Conservation (phyloP, 805 yeast species). For the Candida ulmi region DNA sequence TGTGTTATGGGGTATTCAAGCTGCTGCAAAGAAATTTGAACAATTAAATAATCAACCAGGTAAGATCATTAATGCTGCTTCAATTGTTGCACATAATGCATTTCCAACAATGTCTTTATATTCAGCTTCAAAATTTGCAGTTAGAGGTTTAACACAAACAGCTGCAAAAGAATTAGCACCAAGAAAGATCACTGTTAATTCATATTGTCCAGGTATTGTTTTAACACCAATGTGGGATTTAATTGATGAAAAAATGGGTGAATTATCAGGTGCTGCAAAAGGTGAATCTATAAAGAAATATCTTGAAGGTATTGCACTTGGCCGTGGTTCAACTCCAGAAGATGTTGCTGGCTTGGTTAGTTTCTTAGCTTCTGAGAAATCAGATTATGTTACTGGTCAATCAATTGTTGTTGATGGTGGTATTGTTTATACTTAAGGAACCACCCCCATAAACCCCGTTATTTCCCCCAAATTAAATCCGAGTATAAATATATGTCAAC, state of each 20-base stretch:
- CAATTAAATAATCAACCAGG: slow-evolving; percentile 25
- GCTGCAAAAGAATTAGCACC: slow-evolving; percentile 34
- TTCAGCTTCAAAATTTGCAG: slow-evolving; percentile 32
- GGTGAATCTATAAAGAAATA: slow-evolving; percentile 23
- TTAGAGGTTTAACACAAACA: slow-evolving; percentile 30
- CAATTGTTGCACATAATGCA: slow-evolving; percentile 30
- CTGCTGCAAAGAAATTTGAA: slow-evolving; percentile 25
- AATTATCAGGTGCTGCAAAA: slow-evolving; percentile 20
- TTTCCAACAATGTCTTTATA: slow-evolving; percentile 28
- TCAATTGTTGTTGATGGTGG: slow-evolving; percentile 34
- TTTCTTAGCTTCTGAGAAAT: slow-evolving; percentile 30
- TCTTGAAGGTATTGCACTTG: slow-evolving; percentile 26
- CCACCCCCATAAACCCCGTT: no score
- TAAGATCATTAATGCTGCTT: slow-evolving; percentile 33
- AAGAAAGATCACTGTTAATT: slow-evolving; percentile 32
- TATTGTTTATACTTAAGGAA: slow-evolving; percentile 15
- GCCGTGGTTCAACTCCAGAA: slow-evolving; percentile 29
- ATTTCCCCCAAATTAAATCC: no score
- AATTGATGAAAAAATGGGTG: slow-evolving; percentile 23
- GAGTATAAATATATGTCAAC: no score
- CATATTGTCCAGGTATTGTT: slow-evolving; percentile 36
- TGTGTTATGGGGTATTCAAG: slow-evolving; percentile 29
- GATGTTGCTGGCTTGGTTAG: slow-evolving; percentile 31
- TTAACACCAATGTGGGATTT: slow-evolving; percentile 33
- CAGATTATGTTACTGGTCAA: slow-evolving; percentile 32